Base-by-base conservation (phyloP, 805 yeast species). In the Spathaspora gorwiae region DNA sequence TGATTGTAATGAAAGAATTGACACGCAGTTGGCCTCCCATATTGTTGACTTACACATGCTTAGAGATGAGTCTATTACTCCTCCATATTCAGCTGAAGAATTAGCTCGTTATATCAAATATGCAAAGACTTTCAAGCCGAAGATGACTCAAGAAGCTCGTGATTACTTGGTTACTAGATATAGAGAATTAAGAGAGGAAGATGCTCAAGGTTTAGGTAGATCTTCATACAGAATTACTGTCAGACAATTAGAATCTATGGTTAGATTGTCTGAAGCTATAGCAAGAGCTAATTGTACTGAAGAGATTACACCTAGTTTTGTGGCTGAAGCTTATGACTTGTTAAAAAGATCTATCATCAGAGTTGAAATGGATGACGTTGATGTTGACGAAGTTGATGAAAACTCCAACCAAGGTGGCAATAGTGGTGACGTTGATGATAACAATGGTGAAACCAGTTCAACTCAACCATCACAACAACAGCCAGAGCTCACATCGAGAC, bases 231-330 rank as follows among this genome's bases (percentile, higher is more conserved):
- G 98, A 63, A 94, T 94, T 56, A 94, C 99, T 0, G 99, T 94
- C 32, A 86, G 99, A 73, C 99, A 94, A 62, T 76, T 94, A 57
- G 99, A 92, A 68, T 84, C 94, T 43, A 80, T 90, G 90, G 84
- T 94, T 53, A 79, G 99, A 60, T 75, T 94, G 47, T 83, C 94
- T 3, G 99, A 94, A 63, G 98, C 97, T 1, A 90, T 94, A 65
- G 98, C 99, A 1, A 78, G 96, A 53, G 97, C 98, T 26, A 94
- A 92, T 65, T 90, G 98, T 66, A 87, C 90, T 14, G 94, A 87
- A 51, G 90, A 82, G 50, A 84, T 90, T 44, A 81, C 92, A 0
- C 87, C 92, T 7, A 75, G 76, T 32, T 87, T 89, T 62, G 98
- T 92, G 38, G 85, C 90, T 2, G 98, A 94, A 61, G 99, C 99